phyloP scores from a whole-genome alignment of 1,139 yeast species.

The Taphrina betulina region DNA sequence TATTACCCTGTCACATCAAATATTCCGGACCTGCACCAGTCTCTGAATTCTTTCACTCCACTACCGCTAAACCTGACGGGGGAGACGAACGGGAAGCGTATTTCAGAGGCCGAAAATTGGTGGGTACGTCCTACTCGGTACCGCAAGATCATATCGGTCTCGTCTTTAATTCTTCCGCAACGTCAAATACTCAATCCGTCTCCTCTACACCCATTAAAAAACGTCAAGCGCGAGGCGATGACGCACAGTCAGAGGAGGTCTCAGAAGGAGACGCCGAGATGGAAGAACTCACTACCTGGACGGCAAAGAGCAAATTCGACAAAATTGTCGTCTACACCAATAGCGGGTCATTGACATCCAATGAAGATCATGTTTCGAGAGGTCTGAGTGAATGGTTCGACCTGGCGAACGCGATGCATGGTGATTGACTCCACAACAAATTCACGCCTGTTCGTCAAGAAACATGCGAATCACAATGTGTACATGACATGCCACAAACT shows the following conservation, averaged over 20 bases:
- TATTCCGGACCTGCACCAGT: constrained; percentile 27
- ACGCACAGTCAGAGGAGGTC: neutral
- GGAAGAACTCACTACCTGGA: constrained; percentile 23
- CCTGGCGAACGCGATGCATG: constrained; percentile 15
- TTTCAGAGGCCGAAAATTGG: constrained; percentile 23
- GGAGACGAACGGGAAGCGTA: constrained; percentile 3
- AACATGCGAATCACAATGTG: too few relatives aligned
- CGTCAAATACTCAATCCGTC: too few relatives aligned
- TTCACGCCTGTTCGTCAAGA: too few relatives aligned
- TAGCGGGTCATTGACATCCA: neutral
- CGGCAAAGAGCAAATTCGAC: constrained; percentile 2
- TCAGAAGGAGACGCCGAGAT: constrained; percentile 14
- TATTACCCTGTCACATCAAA: constrained; percentile 30
- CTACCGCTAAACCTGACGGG: neutral
- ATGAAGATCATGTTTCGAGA: too few relatives aligned
- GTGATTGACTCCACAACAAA: too few relatives aligned
- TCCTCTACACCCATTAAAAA: neutral
- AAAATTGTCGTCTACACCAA: constrained; percentile 9
- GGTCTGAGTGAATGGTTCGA: constrained; percentile 16
- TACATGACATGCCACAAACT: too few relatives aligned
- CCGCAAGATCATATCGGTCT: constrained; percentile 22
- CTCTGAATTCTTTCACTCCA: constrained; percentile 14
- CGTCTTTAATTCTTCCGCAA: constrained; percentile 3
- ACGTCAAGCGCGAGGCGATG: neutral
- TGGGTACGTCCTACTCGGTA: constrained; percentile 1